Percentiles rank a stretch among this genome's conserved stretches.
Conservation (phyloP, 1,284 basidiomycete species). For the Tausonia pullulans region DNA sequence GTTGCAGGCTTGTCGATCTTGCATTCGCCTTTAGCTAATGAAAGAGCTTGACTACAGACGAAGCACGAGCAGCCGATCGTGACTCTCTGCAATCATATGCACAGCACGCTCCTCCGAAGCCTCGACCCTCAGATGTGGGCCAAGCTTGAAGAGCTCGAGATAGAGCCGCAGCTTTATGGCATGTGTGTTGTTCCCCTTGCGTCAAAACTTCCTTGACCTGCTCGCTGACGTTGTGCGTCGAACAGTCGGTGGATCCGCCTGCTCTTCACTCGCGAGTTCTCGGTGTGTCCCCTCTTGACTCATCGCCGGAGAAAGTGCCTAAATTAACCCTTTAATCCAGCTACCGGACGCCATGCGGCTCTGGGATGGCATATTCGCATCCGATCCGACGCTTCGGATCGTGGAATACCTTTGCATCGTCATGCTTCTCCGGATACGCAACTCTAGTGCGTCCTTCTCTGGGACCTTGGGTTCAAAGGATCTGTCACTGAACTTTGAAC, state of each 20-base stretch:
- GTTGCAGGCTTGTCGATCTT: not conserved
- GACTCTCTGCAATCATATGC: slow-evolving; percentile 62
- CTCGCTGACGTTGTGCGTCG: not conserved
- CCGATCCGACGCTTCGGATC: slow-evolving; percentile 55
- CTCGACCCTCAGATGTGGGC: slow-evolving; percentile 72
- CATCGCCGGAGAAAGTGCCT: no score
- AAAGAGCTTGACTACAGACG: slow-evolving; percentile 10
- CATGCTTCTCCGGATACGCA: slow-evolving; percentile 83
- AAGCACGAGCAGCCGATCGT: slow-evolving; percentile 57
- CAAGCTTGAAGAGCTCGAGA: slow-evolving; percentile 58
- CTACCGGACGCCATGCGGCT: slow-evolving; percentile 57
- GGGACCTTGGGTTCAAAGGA: not conserved
- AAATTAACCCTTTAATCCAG: slow-evolving; percentile 14
- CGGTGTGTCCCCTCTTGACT: slow-evolving; percentile 33
- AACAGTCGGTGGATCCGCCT: slow-evolving; percentile 76
- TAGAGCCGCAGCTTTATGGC: slow-evolving; percentile 89
- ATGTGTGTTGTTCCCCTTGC: slow-evolving; percentile 48
- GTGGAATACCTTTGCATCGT: slow-evolving; percentile 76
- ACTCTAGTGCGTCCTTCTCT: slow-evolving; percentile 48
- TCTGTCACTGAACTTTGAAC: not conserved
- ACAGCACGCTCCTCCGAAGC: slow-evolving; percentile 56
- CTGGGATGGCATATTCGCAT: slow-evolving; percentile 86
- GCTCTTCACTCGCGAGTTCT: slow-evolving; percentile 79
- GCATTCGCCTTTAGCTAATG: slow-evolving; percentile 24
- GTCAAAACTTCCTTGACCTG: not conserved